A percentile compares a stretch with the other conserved stretches of the same genome.
Conservation (phyloP, 139 green algal species). For the Chlorella sp. region DNA sequence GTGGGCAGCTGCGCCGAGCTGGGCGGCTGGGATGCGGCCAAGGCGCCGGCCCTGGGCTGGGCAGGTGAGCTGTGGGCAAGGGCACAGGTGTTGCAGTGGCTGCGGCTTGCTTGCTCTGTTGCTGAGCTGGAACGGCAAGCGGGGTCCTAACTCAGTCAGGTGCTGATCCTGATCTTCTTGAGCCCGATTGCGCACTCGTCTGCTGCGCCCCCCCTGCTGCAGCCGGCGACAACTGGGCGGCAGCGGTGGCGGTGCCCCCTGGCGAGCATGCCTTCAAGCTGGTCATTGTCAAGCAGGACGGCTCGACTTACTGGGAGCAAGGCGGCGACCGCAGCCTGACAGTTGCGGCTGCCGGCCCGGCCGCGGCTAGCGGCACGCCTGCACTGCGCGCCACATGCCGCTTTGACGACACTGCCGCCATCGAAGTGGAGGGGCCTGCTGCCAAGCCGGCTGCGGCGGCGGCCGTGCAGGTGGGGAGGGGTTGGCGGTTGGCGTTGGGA, state of each 20-base stretch:
- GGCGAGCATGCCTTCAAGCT: constrained; percentile 2
- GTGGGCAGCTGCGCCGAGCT: not conserved
- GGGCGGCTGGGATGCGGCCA: not conserved
- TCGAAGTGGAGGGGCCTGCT: not conserved
- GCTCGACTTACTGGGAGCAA: not conserved
- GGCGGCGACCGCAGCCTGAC: not conserved
- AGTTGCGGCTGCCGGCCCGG: not conserved
- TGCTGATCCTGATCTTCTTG: too few relatives aligned
- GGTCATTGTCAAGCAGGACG: not conserved
- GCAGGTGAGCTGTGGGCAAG: too few relatives aligned
- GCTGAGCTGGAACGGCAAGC: too few relatives aligned
- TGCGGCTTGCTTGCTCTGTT: too few relatives aligned
- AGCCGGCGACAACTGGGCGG: constrained; percentile 10
- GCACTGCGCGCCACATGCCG: constrained; percentile 7
- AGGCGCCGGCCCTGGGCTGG: not conserved
- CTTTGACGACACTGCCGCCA: not conserved
- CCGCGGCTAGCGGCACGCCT: too few relatives aligned
- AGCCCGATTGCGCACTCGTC: too few relatives aligned
- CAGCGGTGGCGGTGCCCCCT: not conserved
- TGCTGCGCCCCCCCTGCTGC: too few relatives aligned
- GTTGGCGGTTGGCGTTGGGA: too few relatives aligned
- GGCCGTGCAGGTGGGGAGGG: too few relatives aligned
- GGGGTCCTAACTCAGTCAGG: too few relatives aligned
- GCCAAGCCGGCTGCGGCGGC: not conserved
- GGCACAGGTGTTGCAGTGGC: too few relatives aligned